Base-by-base conservation (phyloP, 2,329 filamentous ascomycete species). In the Ceratocystis cacaofunesta region DNA sequence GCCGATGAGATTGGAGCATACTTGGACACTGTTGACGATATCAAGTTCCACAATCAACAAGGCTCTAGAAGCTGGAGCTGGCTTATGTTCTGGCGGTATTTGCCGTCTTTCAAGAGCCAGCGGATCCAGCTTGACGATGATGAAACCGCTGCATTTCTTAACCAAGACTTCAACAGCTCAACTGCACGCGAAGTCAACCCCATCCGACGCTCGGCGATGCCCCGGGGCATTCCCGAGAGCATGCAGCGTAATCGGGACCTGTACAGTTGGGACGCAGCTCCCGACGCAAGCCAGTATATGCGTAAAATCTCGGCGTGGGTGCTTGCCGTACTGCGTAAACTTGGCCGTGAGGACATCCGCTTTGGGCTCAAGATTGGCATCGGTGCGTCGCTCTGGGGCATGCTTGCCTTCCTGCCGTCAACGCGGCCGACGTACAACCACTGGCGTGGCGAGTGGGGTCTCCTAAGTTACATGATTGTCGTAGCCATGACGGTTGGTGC, bases 401-500 rank as follows among this genome's bases (percentile, higher is more conserved):
- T 94, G 74, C 89, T 95, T 70, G 87, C 94, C 1, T 99, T 96
- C 71, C 82, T 96, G 43, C 82, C 85, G 0, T 77, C 81, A 7
- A 95, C 91, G 1, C 80, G 91, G 63, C 88, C 89, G 0, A 81
- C 88, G 22, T 99, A 96, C 73, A 81, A 85, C 63, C 87, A 87
- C 71, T 97, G 92, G 90, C 82, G 92, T 73, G 92, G 92, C 36
- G 94, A 99, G 79, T 99, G 94, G 94, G 94, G 94, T 25, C 80
- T 99, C 1, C 75, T 99, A 65, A 96, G 91, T 0, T 97, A 96
- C 78, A 97, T 97, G 92, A 85, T 97, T 72, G 94, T 99, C 28
- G 95, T 92, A 73, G 91, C 89, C 46, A 97, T 96, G 91, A 99
- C 92, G 0, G 92, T 96, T 25, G 94, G 94, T 32, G 91, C 94